Evolutionary conservation across 2,329 filamentous ascomycete genomes (phyloP).

Genomic region (Scedosporium aurantiacum): DNA sequence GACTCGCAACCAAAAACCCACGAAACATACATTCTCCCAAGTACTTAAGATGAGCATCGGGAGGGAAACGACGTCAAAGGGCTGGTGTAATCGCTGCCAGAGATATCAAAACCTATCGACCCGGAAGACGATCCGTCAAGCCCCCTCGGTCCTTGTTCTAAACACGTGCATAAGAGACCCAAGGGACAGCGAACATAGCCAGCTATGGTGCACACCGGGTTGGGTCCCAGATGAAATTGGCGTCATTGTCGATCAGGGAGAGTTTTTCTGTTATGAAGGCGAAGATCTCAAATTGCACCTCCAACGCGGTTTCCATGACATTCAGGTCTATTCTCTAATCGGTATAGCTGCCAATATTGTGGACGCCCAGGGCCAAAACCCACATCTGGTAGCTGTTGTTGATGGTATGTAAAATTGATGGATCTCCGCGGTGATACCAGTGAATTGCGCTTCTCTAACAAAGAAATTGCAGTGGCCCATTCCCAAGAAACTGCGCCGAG

Average conservation of each 20-base stretch:
- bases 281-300: conserved; percentile 75
- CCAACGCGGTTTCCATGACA: conserved; percentile 66
- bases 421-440: conserved; percentile 10
- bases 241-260: conserved; percentile 79
- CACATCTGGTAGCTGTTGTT: conserved; percentile 83
- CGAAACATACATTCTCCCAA: conserved; percentile 66
- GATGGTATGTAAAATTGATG: conserved; percentile 54
- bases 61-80: conserved; percentile 74
- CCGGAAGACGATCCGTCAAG: conserved; percentile 68
- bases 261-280: conserved; percentile 90
- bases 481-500: conserved; percentile 29
- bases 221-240: conserved; percentile 94
- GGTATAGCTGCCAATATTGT: conserved; percentile 77
- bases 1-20: conserved; percentile 35
- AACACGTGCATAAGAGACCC: conserved; percentile 66
- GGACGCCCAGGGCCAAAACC: conserved; percentile 58
- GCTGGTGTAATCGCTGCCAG: conserved; percentile 87
- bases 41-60: conserved; percentile 90
- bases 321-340: conserved; percentile 83
- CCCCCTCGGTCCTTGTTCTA: conserved; percentile 79
- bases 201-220: conserved; percentile 78
- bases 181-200: conserved; percentile 47
- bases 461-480: conserved; percentile 6
- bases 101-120: conserved; percentile 82
- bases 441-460: not conserved